Evolutionary conservation across 495 filamentous ascomycete genomes (phyloP).

Genomic region (Aspergillus taichungensis): DNA sequence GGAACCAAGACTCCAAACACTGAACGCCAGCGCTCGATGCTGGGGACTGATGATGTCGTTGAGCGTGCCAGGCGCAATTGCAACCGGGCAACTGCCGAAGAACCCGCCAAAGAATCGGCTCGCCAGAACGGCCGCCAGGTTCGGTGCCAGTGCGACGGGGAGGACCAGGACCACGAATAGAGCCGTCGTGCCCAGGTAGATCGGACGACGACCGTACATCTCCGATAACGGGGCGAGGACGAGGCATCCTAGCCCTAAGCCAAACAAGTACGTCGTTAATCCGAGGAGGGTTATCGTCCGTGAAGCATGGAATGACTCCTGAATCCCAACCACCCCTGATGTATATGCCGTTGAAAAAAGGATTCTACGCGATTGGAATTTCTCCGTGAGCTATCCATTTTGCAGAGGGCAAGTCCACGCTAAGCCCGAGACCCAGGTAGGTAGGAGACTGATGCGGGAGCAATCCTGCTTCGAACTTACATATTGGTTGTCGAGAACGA

Average conservation of each 20-base stretch:
- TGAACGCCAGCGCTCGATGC: conserved; percentile 57
- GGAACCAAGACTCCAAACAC: conserved; percentile 59
- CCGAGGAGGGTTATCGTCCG: conserved; percentile 57
- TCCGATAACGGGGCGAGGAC: conserved; percentile 69
- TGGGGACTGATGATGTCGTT: conserved; percentile 63
- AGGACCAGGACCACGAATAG: conserved; percentile 57
- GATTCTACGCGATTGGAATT: conserved; percentile 28
- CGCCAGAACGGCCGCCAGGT: conserved; percentile 53
- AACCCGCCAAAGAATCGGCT: conserved; percentile 49
- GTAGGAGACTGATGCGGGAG: background rate
- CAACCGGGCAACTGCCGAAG: conserved; percentile 59
- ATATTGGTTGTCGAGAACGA: conserved; percentile 59
- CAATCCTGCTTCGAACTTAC: conserved; percentile 12
- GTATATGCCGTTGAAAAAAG: conserved; percentile 74
- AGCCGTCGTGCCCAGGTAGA: conserved; percentile 55
- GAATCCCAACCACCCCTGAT: conserved; percentile 55
- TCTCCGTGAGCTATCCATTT: background rate
- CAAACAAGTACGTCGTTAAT: conserved; percentile 62
- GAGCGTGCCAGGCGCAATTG: conserved; percentile 66
- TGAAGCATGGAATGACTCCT: conserved; percentile 49
- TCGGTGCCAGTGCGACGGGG: conserved; percentile 60
- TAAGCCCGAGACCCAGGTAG: no score
- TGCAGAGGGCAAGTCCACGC: no score
- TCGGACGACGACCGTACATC: conserved; percentile 59
- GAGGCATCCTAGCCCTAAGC: conserved; percentile 58